Base-by-base conservation (phyloP, 2,329 filamentous ascomycete species). In the Pseudocercospora macadamiae region DNA sequence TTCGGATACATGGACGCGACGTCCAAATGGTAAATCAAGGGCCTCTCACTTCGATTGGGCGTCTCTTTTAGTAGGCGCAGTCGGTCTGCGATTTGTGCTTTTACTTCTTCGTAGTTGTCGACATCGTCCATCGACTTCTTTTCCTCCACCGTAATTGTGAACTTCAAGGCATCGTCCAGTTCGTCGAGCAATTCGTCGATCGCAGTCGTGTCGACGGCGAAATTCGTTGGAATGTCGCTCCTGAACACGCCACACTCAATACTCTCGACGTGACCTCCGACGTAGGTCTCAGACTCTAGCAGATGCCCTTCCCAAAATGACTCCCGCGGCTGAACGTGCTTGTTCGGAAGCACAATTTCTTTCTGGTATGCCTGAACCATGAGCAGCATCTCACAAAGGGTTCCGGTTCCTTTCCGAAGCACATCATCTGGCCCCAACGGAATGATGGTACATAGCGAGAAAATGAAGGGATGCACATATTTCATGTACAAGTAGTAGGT, bases 401-500 rank as follows among this genome's bases (percentile, higher is more conserved):
- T 99, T 75, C 95, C 95, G 0, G 95, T 99, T 73, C 95, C 95
- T 75, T 99, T 99, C 66, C 95, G 86, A 68, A 97, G 76, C 1
- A 93, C 91, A 71, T 97, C 95, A 70, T 99, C 93, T 30, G 93
- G 91, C 44, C 91, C 91, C 1, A 99, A 82, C 0, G 95, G 95
- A 73, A 99, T 82, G 77, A 99, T 97, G 1, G 93, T 99, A 77
- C 95, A 99, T 0, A 99, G 81, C 1, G 96, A 97, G 82, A 99
- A 99, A 74, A 99, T 95, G 80, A 99, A 99, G 3, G 95, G 95
- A 74, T 99, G 95, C n/a, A 99, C 91, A 75, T 99, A 99, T 88
- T 99, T 99, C 96, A 99, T 99, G 82, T 99, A 99, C 62, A 99
- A 80, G 72, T 99, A 99, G 74, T 99, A 99, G 0, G 95, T 99